These are phyloP conservation scores for Phaffomyces antillensis DNA, from an alignment of 805 yeast species.

Conservation along the genomic window DNA sequence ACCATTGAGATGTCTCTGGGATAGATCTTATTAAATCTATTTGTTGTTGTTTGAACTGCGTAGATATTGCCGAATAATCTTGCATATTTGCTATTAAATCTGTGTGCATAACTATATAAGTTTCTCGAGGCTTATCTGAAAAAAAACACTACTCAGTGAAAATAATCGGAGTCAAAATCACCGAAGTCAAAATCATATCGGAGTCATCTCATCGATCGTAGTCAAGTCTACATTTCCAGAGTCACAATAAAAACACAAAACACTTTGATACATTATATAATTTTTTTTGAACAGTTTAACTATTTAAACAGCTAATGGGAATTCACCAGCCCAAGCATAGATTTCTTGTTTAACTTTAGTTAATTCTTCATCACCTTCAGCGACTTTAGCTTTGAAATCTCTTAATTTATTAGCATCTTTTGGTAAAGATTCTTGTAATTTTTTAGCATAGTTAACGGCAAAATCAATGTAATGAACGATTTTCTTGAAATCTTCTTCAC, in stretches of 20 bases:
- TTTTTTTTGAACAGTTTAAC: not conserved
- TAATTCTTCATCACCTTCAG: slow-evolving; percentile 65
- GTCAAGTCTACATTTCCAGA: not conserved
- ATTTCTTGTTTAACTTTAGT: slow-evolving; percentile 67
- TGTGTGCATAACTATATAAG: no score
- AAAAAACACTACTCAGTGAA: no score
- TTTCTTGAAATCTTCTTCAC: slow-evolving; percentile 65
- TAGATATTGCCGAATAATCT: not conserved
- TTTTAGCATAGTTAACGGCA: slow-evolving; percentile 54
- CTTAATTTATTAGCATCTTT: slow-evolving; percentile 90
- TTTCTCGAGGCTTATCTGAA: no score
- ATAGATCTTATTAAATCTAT: not conserved
- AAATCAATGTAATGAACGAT: slow-evolving; percentile 75
- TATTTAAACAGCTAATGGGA: slow-evolving; percentile 55
- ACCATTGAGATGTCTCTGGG: not conserved
- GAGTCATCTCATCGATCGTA: no score
- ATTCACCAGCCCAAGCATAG: slow-evolving; percentile 84
- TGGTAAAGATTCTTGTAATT: slow-evolving; percentile 74
- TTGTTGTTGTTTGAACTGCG: not conserved
- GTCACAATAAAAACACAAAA: not conserved
- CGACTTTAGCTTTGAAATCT: slow-evolving; percentile 85
- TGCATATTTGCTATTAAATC: not conserved
- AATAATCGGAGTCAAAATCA: no score
- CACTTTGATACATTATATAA: not conserved
- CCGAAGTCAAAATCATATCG: no score